A percentile compares a stretch with the other conserved stretches of the same genome.
phyloP scores from a whole-genome alignment of 2,329 filamentous ascomycete species.

The Pestalotiopsis sp. region DNA sequence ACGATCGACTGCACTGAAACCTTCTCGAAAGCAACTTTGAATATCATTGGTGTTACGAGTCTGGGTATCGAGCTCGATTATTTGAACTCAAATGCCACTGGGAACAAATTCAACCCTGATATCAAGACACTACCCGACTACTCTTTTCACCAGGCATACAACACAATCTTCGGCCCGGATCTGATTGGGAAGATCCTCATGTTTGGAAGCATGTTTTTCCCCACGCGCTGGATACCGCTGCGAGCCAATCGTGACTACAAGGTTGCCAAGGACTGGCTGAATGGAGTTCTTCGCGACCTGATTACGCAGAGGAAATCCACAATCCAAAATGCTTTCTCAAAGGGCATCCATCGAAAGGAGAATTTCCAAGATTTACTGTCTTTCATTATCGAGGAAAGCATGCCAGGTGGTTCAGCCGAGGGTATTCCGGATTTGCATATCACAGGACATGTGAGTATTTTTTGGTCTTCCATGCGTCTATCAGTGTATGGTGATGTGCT shows the following conservation, averaged over 20 bases:
- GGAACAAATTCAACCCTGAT: neutral
- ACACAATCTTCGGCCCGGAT: slow-evolving; percentile 11
- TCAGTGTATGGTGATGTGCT: neutral
- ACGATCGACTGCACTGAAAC: slow-evolving; percentile 12
- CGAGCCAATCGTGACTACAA: slow-evolving; percentile 16
- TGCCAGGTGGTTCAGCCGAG: slow-evolving; percentile 17
- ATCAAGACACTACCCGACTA: neutral
- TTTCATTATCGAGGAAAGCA: slow-evolving; percentile 18
- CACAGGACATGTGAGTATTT: slow-evolving; percentile 19
- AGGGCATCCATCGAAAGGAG: neutral
- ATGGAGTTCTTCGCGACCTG: slow-evolving; percentile 3
- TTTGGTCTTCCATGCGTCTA: neutral
- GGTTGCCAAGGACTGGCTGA: slow-evolving; percentile 15
- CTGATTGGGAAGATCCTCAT: slow-evolving; percentile 12
- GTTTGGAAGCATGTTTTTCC: slow-evolving; percentile 15
- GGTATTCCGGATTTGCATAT: slow-evolving; percentile 30
- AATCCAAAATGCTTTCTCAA: neutral
- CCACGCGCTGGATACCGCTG: slow-evolving; percentile 17
- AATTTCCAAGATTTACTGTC: slow-evolving; percentile 16
- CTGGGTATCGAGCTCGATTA: slow-evolving; percentile 15
- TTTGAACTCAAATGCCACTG: neutral
- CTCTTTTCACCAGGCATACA: slow-evolving; percentile 17
- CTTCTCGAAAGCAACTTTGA: slow-evolving; percentile 13
- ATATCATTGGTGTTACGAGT: slow-evolving; percentile 15
- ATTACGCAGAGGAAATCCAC: neutral